These are phyloP conservation scores for Backusella luteola DNA, from an alignment of 192 early-diverging fungal genomes.

Conservation along the genomic window DNA sequence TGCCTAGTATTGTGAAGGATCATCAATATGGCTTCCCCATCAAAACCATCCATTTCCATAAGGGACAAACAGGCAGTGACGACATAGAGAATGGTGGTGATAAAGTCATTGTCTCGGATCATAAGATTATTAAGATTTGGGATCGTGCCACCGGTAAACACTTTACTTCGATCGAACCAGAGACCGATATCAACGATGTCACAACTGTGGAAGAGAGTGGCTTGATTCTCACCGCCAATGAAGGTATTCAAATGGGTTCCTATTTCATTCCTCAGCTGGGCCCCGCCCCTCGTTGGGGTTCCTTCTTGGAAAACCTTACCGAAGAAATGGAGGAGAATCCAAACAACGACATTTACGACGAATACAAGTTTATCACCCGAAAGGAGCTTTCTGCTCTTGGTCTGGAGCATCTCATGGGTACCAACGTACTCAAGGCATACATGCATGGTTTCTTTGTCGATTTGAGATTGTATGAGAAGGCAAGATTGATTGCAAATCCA, in stretches of 20 bases:
- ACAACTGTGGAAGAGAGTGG: constrained; percentile 79
- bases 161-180: constrained; percentile 92
- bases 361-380: constrained; percentile 97
- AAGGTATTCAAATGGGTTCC: constrained; percentile 88
- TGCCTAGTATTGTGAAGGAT: constrained; percentile 90
- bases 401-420: constrained; percentile 90
- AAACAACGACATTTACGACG: constrained; percentile 85
- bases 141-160: constrained; percentile 76
- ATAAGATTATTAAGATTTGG: constrained; percentile 95
- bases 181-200: constrained; percentile 91
- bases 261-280: constrained; percentile 93
- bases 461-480: constrained; percentile 92
- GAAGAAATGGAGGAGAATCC: constrained; percentile 92
- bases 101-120: constrained; percentile 86
- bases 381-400: constrained; percentile 84
- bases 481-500: constrained; percentile 93
- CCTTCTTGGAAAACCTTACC: constrained; percentile 96
- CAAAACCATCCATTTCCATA: constrained; percentile 79
- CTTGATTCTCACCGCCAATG: constrained; percentile 87
- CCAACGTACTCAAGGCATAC: constrained; percentile 90
- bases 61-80: constrained; percentile 44
- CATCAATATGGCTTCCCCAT: constrained; percentile 98
- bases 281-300: constrained; percentile 88
- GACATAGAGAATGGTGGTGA: constrained; percentile 45
- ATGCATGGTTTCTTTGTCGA: constrained; percentile 99